Base-by-base conservation (phyloP, 192 early-diverging fungal species). In the Gonapodya prolifera region DNA sequence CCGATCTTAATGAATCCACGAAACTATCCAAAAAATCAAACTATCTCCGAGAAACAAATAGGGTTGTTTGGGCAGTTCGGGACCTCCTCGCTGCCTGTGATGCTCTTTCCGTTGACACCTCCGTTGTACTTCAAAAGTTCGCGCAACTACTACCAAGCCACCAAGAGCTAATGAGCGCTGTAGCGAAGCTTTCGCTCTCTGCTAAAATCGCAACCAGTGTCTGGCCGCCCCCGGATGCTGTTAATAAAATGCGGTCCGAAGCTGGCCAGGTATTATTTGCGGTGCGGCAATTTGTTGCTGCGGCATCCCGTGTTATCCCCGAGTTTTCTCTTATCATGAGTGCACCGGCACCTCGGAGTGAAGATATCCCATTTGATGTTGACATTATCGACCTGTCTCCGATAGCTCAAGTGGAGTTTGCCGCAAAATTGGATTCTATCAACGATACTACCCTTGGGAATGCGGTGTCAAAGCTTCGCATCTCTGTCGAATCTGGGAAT, bases 171-270 rank as follows among this genome's bases (percentile, higher is more conserved):
- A 91, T 94, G 82, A 89, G 89, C 28, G 84, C 91, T 1, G 80
- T 97, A 17, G 94, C 94, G 13, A 95, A 95, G 70, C 84, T 98
- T 76, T 86, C 92, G 18, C 82, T 98, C 18, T 89, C 93, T 8
- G 90, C 94, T 36, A 95, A 92, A 78, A 87, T 91, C 36, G 94
- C 92, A 0, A 84, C 92, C 17, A 91, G 91, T n/a, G 87, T 96
- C 69, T 96, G 95, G 94, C 95, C 95, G 34, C 92, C 94, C 1
- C 92, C 93, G 1, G 93, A 95, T 78, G 88, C 94, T 1, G 85
- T 90, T 31, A 77, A 83, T 23, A 92, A 91, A 17, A 91, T 97
- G 84, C 86, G 91, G n/a, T 80, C 83, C 2, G 90, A 92, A 70
- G 87, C 91, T 0, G 87, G 87, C 70, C 95, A 95, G 69, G 89